Evolutionary conservation across 164 flowering plant species (phyloP).

Genomic region (Annona squamosa): DNA sequence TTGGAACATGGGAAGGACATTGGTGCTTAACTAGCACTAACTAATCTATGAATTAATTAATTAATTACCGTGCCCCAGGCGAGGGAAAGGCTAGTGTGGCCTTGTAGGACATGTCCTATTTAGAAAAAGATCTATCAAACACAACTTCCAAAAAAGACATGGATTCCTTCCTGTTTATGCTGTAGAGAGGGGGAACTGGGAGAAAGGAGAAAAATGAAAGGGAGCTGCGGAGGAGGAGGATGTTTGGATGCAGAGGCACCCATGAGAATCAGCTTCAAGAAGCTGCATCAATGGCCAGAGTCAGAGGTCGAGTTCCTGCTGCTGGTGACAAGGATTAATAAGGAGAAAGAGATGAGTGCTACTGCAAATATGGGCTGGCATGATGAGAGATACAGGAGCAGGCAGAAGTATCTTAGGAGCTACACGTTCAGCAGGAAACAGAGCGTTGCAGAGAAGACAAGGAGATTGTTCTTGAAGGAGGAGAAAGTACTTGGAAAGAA

Average conservation of each 20-base stretch:
- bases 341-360: background rate
- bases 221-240: constrained; percentile 13
- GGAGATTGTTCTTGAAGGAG: constrained; percentile 19
- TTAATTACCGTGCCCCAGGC: too few relatives aligned
- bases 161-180: too few relatives aligned
- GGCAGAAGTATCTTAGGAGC: constrained; percentile 33
- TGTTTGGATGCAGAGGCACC: constrained; percentile 17
- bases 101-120: too few relatives aligned
- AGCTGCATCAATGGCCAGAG: constrained; percentile 24
- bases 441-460: constrained; percentile 15
- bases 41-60: too few relatives aligned
- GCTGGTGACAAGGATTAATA: background rate
- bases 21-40: too few relatives aligned
- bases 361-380: background rate
- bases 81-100: too few relatives aligned
- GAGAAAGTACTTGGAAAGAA: background rate
- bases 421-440: constrained; percentile 25
- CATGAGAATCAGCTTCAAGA: constrained; percentile 17
- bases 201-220: constrained; percentile 10
- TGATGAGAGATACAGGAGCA: constrained; percentile 17
- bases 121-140: too few relatives aligned
- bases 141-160: too few relatives aligned
- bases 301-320: constrained; percentile 26
- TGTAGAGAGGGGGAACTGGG: too few relatives aligned
- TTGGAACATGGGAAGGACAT: too few relatives aligned